Percentiles rank a stretch among this genome's conserved stretches.
Conservation (phyloP, 75 land plant genomes). For the Selaginella moellendorffii region DNA sequence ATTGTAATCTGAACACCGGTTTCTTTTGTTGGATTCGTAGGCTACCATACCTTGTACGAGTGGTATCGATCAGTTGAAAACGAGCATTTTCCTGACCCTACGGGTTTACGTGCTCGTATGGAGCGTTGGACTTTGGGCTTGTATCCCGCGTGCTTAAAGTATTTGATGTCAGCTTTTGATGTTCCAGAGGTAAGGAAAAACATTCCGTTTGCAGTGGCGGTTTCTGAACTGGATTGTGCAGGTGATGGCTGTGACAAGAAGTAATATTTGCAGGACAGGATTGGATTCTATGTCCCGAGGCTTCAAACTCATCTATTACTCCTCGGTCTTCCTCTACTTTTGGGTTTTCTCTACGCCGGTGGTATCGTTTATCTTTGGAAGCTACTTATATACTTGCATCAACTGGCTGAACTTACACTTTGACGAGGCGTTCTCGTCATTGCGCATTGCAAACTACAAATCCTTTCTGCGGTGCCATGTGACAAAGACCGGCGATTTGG, state of each 20-base stretch:
- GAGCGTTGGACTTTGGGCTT: constrained; percentile 95
- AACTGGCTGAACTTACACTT: constrained; percentile 95
- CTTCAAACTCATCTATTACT: constrained; percentile 55
- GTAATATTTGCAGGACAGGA: constrained; percentile 69
- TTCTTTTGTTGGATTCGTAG: too few relatives aligned
- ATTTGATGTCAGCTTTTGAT: constrained; percentile 98
- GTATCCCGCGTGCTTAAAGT: constrained; percentile 95
- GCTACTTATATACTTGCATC: constrained; percentile 84
- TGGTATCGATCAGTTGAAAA: constrained; percentile 77
- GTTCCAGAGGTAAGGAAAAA: constrained; percentile 62
- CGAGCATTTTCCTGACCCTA: constrained; percentile 95
- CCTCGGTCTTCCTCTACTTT: constrained; percentile 72
- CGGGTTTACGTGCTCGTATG: constrained; percentile 76
- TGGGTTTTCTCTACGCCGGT: constrained; percentile 98
- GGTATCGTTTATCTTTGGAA: constrained; percentile 81
- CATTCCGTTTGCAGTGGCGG: too few relatives aligned
- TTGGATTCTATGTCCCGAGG: constrained; percentile 70
- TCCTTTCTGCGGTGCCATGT: constrained; percentile 86
- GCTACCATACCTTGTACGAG: constrained; percentile 85
- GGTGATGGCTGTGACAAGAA: constrained; percentile 97
- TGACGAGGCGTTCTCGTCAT: constrained; percentile 96
- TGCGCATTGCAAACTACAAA: constrained; percentile 96
- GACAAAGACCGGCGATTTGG: constrained; percentile 49
- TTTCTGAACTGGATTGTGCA: too few relatives aligned
- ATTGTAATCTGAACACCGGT: too few relatives aligned